Percentiles rank a stretch among this genome's conserved stretches.
Conservation (phyloP, 805 yeast species). For the Candida vartiovaarae region DNA sequence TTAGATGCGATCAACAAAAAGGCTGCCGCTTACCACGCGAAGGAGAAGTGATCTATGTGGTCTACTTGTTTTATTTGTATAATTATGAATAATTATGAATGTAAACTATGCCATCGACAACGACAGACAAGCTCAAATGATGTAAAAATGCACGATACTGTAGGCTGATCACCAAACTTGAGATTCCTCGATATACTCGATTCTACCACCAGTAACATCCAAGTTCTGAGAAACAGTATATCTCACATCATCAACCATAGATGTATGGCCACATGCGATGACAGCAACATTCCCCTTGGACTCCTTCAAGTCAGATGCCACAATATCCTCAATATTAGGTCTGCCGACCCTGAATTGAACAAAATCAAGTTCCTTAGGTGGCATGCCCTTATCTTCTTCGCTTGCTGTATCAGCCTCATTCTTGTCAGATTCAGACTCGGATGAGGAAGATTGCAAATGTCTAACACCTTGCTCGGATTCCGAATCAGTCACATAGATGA, state of each 20-base stretch:
- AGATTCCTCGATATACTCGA: conserved; percentile 52
- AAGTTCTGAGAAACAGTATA: conserved; percentile 32
- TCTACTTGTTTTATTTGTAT: too few relatives aligned
- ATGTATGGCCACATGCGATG: conserved; percentile 49
- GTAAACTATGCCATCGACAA: too few relatives aligned
- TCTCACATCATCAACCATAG: conserved; percentile 48
- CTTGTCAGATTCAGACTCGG: conserved; percentile 5
- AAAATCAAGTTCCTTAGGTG: conserved; percentile 17
- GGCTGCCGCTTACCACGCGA: conserved; percentile 9
- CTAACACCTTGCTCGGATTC: conserved; percentile 10
- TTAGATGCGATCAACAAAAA: conserved; percentile 56
- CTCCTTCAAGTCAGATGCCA: conserved; percentile 31
- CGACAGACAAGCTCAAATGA: not conserved
- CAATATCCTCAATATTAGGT: conserved; percentile 35
- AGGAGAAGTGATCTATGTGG: conserved; percentile 11
- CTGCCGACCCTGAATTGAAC: conserved; percentile 38
- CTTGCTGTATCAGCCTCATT: not conserved
- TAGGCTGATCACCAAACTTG: conserved; percentile 42
- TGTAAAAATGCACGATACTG: not conserved
- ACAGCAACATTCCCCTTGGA: conserved; percentile 36
- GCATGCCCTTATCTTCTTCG: conserved; percentile 1
- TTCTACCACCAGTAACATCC: conserved; percentile 27
- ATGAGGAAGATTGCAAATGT: conserved; percentile 2
- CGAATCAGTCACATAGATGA: conserved; percentile 19
- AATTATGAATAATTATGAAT: too few relatives aligned